Percentiles rank a stretch among this genome's conserved stretches.
These are phyloP conservation scores for Cutaneotrichosporon cavernicola DNA, from an alignment of 1,284 basidiomycete species.

Conservation along the genomic window DNA sequence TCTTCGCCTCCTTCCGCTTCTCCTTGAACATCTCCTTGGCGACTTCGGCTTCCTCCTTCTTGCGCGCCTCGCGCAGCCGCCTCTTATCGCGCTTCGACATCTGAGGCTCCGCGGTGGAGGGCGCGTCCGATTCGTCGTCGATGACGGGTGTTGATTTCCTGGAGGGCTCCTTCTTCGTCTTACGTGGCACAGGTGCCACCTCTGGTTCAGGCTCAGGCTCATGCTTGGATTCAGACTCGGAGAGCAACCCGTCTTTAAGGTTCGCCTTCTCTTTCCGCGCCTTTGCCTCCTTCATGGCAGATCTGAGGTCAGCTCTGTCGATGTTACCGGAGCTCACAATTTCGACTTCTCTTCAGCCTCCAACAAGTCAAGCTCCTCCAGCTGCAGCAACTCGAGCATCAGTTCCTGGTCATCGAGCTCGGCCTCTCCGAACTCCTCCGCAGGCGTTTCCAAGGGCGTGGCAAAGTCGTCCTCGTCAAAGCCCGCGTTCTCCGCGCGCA, in stretches of 20 bases:
- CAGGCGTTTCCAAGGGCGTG: slow-evolving; percentile 28
- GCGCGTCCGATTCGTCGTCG: slow-evolving; percentile 15
- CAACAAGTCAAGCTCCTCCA: slow-evolving; percentile 22
- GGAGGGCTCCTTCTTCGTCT: background rate
- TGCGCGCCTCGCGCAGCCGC: slow-evolving; percentile 71
- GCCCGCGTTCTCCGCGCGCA: slow-evolving; percentile 40
- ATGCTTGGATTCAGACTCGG: background rate
- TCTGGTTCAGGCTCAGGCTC: background rate
- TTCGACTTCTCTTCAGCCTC: slow-evolving; percentile 23
- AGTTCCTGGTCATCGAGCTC: slow-evolving; percentile 31
- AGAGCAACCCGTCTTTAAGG: background rate
- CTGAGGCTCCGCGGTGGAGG: slow-evolving; percentile 38
- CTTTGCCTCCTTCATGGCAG: slow-evolving; percentile 14
- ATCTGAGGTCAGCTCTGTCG: background rate
- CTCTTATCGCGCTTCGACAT: slow-evolving; percentile 79
- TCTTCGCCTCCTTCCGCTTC: slow-evolving; percentile 35
- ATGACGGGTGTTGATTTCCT: background rate
- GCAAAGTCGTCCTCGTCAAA: slow-evolving; percentile 24
- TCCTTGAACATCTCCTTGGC: slow-evolving; percentile 35
- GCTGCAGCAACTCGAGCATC: slow-evolving; percentile 11
- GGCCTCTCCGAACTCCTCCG: slow-evolving; percentile 16
- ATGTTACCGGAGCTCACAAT: slow-evolving; percentile 16
- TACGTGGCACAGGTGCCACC: slow-evolving; percentile 4
- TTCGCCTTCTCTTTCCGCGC: slow-evolving; percentile 20
- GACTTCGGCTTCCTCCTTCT: slow-evolving; percentile 59